phyloP scores from a whole-genome alignment of 1,284 basidiomycete genomes.

The Puccinia novopanici region DNA sequence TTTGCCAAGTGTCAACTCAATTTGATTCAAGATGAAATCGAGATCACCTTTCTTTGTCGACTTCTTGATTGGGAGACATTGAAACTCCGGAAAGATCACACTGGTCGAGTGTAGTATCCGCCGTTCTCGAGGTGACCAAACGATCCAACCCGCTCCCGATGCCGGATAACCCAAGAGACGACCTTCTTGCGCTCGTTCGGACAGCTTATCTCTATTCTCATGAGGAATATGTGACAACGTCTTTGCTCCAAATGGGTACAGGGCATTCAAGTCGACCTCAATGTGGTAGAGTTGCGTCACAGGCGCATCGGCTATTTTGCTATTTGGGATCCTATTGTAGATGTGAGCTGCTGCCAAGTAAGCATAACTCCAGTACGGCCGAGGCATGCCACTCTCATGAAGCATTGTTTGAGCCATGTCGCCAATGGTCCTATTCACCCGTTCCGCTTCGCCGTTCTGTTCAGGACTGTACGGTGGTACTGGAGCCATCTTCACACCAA shows the following conservation, averaged over 20 bases:
- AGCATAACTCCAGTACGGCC: conserved; percentile 1
- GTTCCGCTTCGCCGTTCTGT: conserved; percentile 25
- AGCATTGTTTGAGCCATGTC: conserved; percentile 4
- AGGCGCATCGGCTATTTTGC: no score
- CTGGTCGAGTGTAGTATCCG: not conserved
- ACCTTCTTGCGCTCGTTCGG: not conserved
- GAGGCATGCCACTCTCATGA: not conserved
- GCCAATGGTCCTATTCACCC: not conserved
- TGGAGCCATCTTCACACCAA: no score
- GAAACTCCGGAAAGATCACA: conserved; percentile 6
- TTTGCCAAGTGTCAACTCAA: not conserved
- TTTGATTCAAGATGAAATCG: not conserved
- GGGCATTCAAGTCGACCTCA: not conserved
- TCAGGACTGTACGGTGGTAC: not conserved
- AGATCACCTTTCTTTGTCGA: not conserved
- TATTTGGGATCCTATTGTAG: no score
- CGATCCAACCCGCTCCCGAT: conserved; percentile 3
- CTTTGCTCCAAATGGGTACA: conserved; percentile 10
- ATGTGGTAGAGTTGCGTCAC: not conserved
- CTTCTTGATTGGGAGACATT: not conserved
- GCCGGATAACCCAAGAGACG: not conserved
- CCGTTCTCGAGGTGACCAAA: not conserved
- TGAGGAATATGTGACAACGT: not conserved
- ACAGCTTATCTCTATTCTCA: not conserved
- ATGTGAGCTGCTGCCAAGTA: no score